Percentiles rank a stretch among this genome's conserved stretches.
These are phyloP conservation scores for Ustilago shanxiensis DNA, from an alignment of 1,284 basidiomycete genomes.

Conservation along the genomic window DNA sequence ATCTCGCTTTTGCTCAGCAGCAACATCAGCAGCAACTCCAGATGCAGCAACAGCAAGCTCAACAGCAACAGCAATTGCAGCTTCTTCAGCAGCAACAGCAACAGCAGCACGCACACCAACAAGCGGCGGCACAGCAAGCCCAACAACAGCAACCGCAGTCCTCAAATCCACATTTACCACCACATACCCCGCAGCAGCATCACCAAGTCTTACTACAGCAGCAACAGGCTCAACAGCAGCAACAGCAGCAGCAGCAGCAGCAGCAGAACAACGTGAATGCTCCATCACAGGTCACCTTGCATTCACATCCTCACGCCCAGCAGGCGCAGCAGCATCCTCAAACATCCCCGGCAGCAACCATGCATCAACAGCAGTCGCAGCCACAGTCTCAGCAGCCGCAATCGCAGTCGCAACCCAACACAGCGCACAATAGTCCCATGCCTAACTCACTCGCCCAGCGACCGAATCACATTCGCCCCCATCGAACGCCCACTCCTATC, in stretches of 20 bases:
- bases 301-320: conserved; percentile 37
- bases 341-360: conserved; percentile 10
- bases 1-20: conserved; percentile 31
- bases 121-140: conserved; percentile 20
- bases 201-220: conserved; percentile 17
- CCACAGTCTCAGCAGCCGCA: conserved; percentile 22
- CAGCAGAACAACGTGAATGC: conserved; percentile 21
- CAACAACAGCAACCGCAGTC: conserved; percentile 23
- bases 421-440: conserved; percentile 41
- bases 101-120: conserved; percentile 22
- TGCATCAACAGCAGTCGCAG: conserved; percentile 23
- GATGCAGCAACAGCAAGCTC: conserved; percentile 31
- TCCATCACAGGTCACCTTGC: conserved; percentile 31
- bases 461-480: conserved; percentile 25
- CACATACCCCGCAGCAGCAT: conserved; percentile 24
- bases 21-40: conserved; percentile 38
- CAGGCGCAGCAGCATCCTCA: conserved; percentile 24
- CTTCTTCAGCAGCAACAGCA: conserved; percentile 33
- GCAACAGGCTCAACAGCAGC: conserved; percentile 7
- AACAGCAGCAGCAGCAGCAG: conserved; percentile 10
- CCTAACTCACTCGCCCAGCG: conserved; percentile 26
- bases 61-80: conserved; percentile 32
- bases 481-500: conserved; percentile 38
- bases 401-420: conserved; percentile 32
- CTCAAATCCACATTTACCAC: conserved; percentile 18